These are phyloP conservation scores for Myriosclerotinia scirpicola DNA, from an alignment of 2,329 filamentous ascomycete species.

Conservation along the genomic window DNA sequence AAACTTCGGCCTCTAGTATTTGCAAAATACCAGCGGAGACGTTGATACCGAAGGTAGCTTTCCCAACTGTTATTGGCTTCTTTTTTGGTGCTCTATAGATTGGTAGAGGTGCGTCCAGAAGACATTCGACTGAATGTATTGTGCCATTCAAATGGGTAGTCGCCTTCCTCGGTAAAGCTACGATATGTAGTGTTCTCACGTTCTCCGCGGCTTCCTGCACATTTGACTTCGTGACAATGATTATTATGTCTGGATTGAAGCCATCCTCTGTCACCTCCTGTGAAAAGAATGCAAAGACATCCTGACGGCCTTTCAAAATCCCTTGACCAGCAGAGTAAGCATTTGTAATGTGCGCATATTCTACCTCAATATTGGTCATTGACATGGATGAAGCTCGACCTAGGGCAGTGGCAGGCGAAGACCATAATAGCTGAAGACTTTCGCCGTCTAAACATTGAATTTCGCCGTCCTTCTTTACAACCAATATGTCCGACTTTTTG, in stretches of 20 bases:
- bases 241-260: conserved; percentile 54
- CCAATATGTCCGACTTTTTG: conserved; percentile 48
- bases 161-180: conserved; percentile 37
- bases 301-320: conserved; percentile 51
- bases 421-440: conserved; percentile 50
- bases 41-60: conserved; percentile 55
- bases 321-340: conserved; percentile 40
- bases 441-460: conserved; percentile 62
- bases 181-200: conserved; percentile 37
- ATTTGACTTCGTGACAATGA: conserved; percentile 44
- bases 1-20: conserved; percentile 52
- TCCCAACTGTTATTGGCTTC: conserved; percentile 13
- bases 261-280: conserved; percentile 47
- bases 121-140: conserved; percentile 37
- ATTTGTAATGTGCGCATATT: conserved; percentile 40
- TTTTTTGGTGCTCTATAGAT: conserved; percentile 23
- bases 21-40: conserved; percentile 63
- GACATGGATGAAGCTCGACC: conserved; percentile 40
- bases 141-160: conserved; percentile 26
- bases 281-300: conserved; percentile 53
- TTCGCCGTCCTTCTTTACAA: conserved; percentile 60
- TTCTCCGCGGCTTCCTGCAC: conserved; percentile 4
- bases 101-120: conserved; percentile 35
- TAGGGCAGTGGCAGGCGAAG: conserved; percentile 43
- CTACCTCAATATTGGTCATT: conserved; percentile 40